Base-by-base conservation (phyloP, 495 filamentous ascomycete genomes). In the Trichoderma orchidacearum region DNA sequence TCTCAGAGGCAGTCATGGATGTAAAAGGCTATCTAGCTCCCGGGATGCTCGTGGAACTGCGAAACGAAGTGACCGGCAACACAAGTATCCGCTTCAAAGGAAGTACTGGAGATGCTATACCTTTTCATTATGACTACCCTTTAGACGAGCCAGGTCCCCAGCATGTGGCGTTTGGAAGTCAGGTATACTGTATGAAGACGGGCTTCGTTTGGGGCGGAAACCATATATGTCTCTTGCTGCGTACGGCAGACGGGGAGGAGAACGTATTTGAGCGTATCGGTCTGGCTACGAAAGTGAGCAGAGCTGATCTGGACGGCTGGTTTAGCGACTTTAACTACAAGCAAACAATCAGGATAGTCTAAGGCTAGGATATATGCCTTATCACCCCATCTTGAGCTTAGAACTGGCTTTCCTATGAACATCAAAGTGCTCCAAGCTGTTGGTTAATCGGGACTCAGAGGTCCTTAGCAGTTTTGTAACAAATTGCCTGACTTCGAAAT, bases 151-250 rank as follows among this genome's bases (percentile, higher is more conserved):
- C 17, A 11, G 25, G 29, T 29, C 31, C 51, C 3, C 5, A 30
- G 6, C 23, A 54, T 31, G 12, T 54, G 3, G 17, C 28, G 6
- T 21, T 32, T 9, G 51, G 51, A 29, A 54, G 25, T 17, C 51
- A 5, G 23, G 31, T 54, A 17, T 54, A n/a, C 9, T 54, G 51
- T 31, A 31, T 54, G 17, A 54, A 54, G 51, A 54, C 51, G n/a
- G 51, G 51, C 25, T 54, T 54, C 21, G 51, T 54, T 3, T 54
- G 51, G 51, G 51, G 51, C 5, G 51, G 51, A 11, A 54, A 54
- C 3, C 31, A 29, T 18, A 21, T 54, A 21, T 54, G 51, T 17
- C n/a, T 54, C 11, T 21, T 54, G 4, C 31, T 54, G 29, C 51
- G n/a, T 9, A 11, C 4, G 34, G 17, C 12, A 36, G 17, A 36